Base-by-base conservation (phyloP, 148 eudicot genomes). In the Silene latifolia region DNA sequence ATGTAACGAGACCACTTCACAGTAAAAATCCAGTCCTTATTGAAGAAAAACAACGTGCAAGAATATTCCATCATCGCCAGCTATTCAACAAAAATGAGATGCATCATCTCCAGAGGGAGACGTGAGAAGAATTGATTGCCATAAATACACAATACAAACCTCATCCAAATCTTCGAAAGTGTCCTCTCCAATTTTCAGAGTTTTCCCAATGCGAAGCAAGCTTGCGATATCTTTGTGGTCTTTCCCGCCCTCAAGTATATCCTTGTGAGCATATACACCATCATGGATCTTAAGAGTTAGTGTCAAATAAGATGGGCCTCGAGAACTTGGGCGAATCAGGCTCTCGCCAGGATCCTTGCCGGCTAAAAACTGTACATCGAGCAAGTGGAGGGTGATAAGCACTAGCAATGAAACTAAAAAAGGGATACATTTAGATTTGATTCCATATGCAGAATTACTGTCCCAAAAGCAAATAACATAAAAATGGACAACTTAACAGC, bases 111-210 rank as follows among this genome's bases (percentile, higher is more conserved):
- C 56, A 35, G n/a, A 71, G 24, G 67, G 51, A 13, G 23, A 47
- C 11, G 35, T 18, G 17, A 29, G 32, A 32, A 25, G 21, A 4
- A 6, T 39, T 12, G 8, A 75, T 65, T 25, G 17, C 17, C 32
- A 23, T 19, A 66, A 20, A n/a, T 13, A 21, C 60, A 15, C 20
- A 42, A 61, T 21, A 83, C 82, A 72, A 65, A 80, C 99, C 97
- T 96, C 99, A 77, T 96, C 99, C 78, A 96, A 85, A 82, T 92
- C 99, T 74, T 96, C 98, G 80, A 92, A 96, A 32, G 91, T 86
- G 72, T 96, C 97, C 62, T 90, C 97, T 56, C 97, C 97, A 13
- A 90, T 89, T 89, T 85, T 92, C 69, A 96, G 76, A 7, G 90
- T 88, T 84, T 90, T 96, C 42, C 98, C 97, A 66, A 96, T 88